Conservation (phyloP, 2,329 filamentous ascomycete genomes). For the Trichoderma sp. region DNA sequence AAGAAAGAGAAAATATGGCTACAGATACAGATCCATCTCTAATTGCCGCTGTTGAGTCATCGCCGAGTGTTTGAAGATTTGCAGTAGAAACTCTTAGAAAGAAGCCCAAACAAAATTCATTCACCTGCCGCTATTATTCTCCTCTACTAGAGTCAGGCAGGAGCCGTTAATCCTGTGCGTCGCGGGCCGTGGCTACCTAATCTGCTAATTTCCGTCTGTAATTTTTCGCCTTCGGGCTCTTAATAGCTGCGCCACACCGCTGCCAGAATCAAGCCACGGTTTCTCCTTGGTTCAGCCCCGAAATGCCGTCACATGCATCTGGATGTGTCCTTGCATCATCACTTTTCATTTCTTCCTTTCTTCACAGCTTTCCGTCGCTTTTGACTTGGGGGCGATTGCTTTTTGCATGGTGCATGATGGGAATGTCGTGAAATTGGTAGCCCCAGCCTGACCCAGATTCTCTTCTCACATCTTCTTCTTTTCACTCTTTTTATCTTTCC, state of each 20-base stretch:
- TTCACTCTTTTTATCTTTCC: neutral
- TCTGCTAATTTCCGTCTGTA: neutral
- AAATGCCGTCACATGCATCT: constrained; percentile 4
- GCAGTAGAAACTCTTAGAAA: neutral
- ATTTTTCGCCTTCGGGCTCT: neutral
- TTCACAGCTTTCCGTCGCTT: neutral
- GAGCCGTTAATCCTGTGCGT: neutral
- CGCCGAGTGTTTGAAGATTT: neutral
- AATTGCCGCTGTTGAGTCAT: neutral
- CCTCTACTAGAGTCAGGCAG: neutral
- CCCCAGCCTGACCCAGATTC: neutral
- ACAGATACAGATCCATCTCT: neutral
- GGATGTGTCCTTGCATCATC: neutral
- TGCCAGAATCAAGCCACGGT: constrained; percentile 2
- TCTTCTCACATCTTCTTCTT: neutral
- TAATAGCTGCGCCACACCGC: neutral
- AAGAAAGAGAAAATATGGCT: neutral
- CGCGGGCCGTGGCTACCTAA: constrained; percentile 3
- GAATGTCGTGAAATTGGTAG: neutral
- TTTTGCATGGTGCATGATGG: neutral
- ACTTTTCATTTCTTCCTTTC: neutral
- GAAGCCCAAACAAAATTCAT: neutral
- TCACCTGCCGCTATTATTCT: neutral
- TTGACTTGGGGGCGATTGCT: neutral
- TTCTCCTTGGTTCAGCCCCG: neutral